phyloP scores from a whole-genome alignment of 805 yeast genomes.

The Schwanniomyces vanrijiae region DNA sequence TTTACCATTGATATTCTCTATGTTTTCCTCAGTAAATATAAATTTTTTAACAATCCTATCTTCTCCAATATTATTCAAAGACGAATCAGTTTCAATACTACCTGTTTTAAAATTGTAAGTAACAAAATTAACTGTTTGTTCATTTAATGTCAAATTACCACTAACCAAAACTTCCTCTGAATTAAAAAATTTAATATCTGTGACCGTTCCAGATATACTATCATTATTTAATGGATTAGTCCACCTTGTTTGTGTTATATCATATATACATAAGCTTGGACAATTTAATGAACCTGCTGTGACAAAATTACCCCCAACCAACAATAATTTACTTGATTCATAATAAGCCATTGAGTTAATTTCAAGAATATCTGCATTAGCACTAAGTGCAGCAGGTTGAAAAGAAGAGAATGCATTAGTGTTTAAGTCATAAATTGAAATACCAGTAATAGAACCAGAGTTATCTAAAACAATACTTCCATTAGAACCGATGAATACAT shows the following conservation, averaged over 20 bases:
- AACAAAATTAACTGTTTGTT: slow-evolving; percentile 41
- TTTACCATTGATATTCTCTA: slow-evolving; percentile 39
- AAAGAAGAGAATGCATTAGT: slow-evolving; percentile 37
- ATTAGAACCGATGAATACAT: slow-evolving; percentile 47
- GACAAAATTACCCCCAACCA: slow-evolving; percentile 75
- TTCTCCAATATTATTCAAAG: slow-evolving; percentile 20
- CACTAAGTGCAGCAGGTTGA: slow-evolving; percentile 51
- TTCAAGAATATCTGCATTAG: slow-evolving; percentile 35
- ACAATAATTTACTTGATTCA: slow-evolving; percentile 37
- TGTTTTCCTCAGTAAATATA: slow-evolving; percentile 42
- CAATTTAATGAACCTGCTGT: slow-evolving; percentile 60
- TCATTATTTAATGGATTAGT: slow-evolving; percentile 34
- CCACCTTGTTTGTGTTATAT: slow-evolving; percentile 57
- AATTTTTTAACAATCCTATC: slow-evolving; percentile 34
- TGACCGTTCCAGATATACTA: slow-evolving; percentile 46
- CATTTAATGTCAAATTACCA: slow-evolving; percentile 52
- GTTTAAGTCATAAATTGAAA: slow-evolving; percentile 53
- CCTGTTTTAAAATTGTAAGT: slow-evolving; percentile 52
- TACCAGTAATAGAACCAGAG: slow-evolving; percentile 34
- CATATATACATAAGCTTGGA: slow-evolving; percentile 64
- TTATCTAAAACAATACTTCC: slow-evolving; percentile 29
- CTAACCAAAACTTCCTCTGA: slow-evolving; percentile 39
- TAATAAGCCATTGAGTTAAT: slow-evolving; percentile 37
- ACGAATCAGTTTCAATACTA: slow-evolving; percentile 17
- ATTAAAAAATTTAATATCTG: slow-evolving; percentile 49